These are phyloP conservation scores for Curvularia lunata DNA, from an alignment of 2,329 filamentous ascomycete species.

Conservation along the genomic window DNA sequence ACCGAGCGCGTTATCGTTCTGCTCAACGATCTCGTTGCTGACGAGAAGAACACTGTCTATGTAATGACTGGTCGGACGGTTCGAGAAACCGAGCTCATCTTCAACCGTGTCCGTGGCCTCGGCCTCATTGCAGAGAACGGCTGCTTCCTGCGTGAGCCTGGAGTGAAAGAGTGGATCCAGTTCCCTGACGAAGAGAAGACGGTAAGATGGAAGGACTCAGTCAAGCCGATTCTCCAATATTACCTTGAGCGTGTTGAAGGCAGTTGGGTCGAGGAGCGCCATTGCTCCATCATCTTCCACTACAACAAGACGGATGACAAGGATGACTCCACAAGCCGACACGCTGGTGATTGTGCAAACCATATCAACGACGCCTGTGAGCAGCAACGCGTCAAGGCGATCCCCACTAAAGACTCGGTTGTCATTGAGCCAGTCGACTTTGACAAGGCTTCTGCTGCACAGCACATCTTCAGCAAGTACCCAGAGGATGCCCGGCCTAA, in stretches of 20 bases:
- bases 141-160: slow-evolving; percentile 80
- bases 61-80: slow-evolving; percentile 91
- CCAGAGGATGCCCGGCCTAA: slow-evolving; percentile 59
- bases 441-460: slow-evolving; percentile 85
- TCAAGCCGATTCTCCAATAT: slow-evolving; percentile 83
- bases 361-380: slow-evolving; percentile 96
- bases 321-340: slow-evolving; percentile 71
- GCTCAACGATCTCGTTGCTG: slow-evolving; percentile 79
- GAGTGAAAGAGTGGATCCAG: slow-evolving; percentile 72
- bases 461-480: slow-evolving; percentile 68
- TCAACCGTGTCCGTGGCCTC: slow-evolving; percentile 80
- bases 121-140: slow-evolving; percentile 95
- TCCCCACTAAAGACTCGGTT: slow-evolving; percentile 79
- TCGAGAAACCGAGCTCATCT: slow-evolving; percentile 85
- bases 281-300: slow-evolving; percentile 89
- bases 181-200: slow-evolving; percentile 76
- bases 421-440: slow-evolving; percentile 85
- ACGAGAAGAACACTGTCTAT: slow-evolving; percentile 84
- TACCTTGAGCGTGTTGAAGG: slow-evolving; percentile 90
- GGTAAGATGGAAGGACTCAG: slow-evolving; percentile 80
- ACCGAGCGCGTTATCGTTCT: slow-evolving; percentile 85
- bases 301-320: slow-evolving; percentile 81
- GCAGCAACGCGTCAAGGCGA: slow-evolving; percentile 80
- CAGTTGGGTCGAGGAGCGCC: slow-evolving; percentile 86
- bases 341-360: slow-evolving; percentile 87